Base-by-base conservation (phyloP, 495 filamentous ascomycete species). In the Lindgomyces ingoldianus region DNA sequence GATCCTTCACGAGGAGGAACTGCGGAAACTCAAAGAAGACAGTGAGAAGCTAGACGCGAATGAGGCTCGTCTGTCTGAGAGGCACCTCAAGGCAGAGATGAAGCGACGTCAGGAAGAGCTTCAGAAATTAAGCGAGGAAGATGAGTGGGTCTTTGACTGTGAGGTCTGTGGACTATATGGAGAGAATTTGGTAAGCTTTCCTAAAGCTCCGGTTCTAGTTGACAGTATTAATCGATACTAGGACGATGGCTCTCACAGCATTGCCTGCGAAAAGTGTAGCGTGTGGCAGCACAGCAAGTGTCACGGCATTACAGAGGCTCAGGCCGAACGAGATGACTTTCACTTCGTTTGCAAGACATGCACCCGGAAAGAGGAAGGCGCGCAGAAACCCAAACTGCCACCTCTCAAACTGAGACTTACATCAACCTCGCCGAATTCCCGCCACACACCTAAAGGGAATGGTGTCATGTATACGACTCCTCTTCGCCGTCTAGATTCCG, bases 241-340 rank as follows among this genome's bases (percentile, higher is more conserved):
- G 83, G 93, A 97, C 67, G 94, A 97, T 69, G 94, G 94, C 49
- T 87, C 89, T 1, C 91, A 96, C 73, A 96, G 90, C 72, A 85
- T 98, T 60, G 88, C 92, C n/a, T 98, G 94, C 73, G 94, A 98
- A 70, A 87, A 82, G 50, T 98, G 94, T 80, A 94, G 89, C 72
- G 87, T 96, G 19, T 98, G 94, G 94, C 93, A 97, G 72, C 94
- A 97, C 70, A 93, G 89, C 79, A 88, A 87, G 50, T 98, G 94
- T 70, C 84, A 96, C 51, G 89, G 86, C 29, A 89, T 98, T 60
- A 81, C 81, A 11, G 82, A 91, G 60, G 79, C 81, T 47, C 88
- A 90, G 59, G 93, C 91, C 4, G 91, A 96, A 55, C 80, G 85
- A 47, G 90, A 93, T 12, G 89, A 95, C 67, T 97, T 96, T 72